phyloP scores from a whole-genome alignment of 2,329 filamentous ascomycete species.

The Sporothrix brasiliensis region DNA sequence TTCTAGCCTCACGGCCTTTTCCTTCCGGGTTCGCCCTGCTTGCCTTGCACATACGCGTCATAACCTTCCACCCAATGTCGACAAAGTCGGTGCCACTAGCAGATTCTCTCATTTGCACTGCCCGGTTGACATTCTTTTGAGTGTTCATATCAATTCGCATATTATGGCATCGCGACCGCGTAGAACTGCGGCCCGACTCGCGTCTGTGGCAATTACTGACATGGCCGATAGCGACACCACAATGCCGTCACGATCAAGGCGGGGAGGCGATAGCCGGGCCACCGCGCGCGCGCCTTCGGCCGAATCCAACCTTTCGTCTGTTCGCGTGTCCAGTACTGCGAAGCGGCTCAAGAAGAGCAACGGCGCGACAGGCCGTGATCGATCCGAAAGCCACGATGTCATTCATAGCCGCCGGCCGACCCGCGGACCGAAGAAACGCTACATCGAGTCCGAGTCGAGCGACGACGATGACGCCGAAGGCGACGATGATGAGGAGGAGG shows the following conservation, averaged over 20 bases:
- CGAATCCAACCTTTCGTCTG: constrained; percentile 40
- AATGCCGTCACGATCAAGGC: constrained; percentile 56
- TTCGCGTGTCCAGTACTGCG: constrained; percentile 28
- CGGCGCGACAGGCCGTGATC: constrained; percentile 40
- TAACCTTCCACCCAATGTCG: not conserved
- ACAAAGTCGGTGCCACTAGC: not conserved
- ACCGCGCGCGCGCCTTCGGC: constrained; percentile 48
- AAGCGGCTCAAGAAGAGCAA: constrained; percentile 26
- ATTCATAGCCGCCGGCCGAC: constrained; percentile 55
- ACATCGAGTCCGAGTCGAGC: constrained; percentile 57
- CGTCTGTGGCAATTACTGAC: constrained; percentile 53
- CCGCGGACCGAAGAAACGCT: constrained; percentile 61
- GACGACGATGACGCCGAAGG: constrained; percentile 34
- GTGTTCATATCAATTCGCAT: not conserved
- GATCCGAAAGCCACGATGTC: constrained; percentile 52
- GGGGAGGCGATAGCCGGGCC: constrained; percentile 49
- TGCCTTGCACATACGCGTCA: not conserved
- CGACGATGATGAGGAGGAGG: constrained; percentile 30
- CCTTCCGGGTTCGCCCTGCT: not conserved
- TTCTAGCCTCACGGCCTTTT: not conserved
- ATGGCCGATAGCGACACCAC: constrained; percentile 54
- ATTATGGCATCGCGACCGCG: constrained; percentile 55
- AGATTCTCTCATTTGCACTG: not conserved
- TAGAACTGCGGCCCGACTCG: constrained; percentile 52
- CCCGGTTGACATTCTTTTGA: not conserved